A percentile compares a stretch with the other conserved stretches of the same genome.
phyloP scores from a whole-genome alignment of 2,329 filamentous ascomycete genomes.

The Colletotrichum sp. region DNA sequence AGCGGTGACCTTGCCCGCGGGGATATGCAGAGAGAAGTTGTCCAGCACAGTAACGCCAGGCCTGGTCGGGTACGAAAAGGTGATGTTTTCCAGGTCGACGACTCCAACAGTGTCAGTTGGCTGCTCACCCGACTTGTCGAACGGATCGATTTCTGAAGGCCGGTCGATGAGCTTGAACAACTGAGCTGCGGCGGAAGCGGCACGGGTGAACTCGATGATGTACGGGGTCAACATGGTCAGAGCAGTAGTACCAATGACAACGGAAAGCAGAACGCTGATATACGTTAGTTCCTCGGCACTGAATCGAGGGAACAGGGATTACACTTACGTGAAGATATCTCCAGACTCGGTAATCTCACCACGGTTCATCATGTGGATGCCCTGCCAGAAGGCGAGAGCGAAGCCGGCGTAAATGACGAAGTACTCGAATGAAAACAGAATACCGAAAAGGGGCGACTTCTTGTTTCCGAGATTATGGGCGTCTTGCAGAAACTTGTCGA shows the following conservation, averaged over 20 bases:
- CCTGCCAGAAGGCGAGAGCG: slow-evolving; percentile 51
- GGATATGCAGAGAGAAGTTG: slow-evolving; percentile 45
- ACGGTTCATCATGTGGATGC: slow-evolving; percentile 39
- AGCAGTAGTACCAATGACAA: slow-evolving; percentile 41
- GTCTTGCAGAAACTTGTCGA: slow-evolving; percentile 40
- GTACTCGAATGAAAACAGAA: slow-evolving; percentile 44
- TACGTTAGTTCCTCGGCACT: neutral
- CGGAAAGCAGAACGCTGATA: slow-evolving; percentile 40
- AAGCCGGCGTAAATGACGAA: slow-evolving; percentile 47
- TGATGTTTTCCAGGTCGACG: slow-evolving; percentile 45
- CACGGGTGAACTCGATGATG: slow-evolving; percentile 41
- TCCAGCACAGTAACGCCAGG: slow-evolving; percentile 46
- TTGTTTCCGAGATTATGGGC: slow-evolving; percentile 41
- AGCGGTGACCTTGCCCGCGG: slow-evolving; percentile 50
- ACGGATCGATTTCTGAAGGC: slow-evolving; percentile 39
- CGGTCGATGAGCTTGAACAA: slow-evolving; percentile 44
- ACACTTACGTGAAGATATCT: slow-evolving; percentile 41
- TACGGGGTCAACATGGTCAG: slow-evolving; percentile 42
- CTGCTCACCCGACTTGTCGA: slow-evolving; percentile 33
- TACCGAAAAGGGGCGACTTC: slow-evolving; percentile 41
- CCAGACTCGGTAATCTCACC: slow-evolving; percentile 43
- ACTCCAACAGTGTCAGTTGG: slow-evolving; percentile 33
- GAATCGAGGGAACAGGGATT: too few relatives aligned
- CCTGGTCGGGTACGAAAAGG: slow-evolving; percentile 50
- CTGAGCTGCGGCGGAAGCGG: slow-evolving; percentile 37